Base-by-base conservation (phyloP, 768 basidiomycete species). In the Dioszegia hungarica region DNA sequence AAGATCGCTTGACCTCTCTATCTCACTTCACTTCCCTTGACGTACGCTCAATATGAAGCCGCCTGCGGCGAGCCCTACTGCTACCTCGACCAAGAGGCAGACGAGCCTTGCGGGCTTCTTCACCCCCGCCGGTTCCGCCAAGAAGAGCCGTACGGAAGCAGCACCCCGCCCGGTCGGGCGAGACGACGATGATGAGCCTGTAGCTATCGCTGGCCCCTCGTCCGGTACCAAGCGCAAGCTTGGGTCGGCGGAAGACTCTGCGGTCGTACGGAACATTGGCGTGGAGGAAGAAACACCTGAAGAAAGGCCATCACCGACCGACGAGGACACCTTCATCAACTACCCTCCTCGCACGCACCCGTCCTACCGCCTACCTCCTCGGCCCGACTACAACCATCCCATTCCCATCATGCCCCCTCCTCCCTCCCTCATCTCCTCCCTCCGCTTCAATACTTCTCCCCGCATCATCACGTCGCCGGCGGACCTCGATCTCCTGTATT, bases 401-500 rank as follows among this genome's bases (percentile, higher is more conserved):
- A 46, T 71, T 36, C 22, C 51, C 20, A 53, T 67, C 52, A 14
- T 59, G 11, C 56, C 57, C 2, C 22, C 59, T 40, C 52, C 67
- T 15, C 8, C 33, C 1, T 8, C 54, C 22, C 56, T 64, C 39
- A 22, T 36, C 15, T 51, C 49, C 24, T 2, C 36, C 19, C 60
- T 56, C 57, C 48, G 9, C 38, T 63, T 54, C 57, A 64, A 60
- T 33, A 37, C 66, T 12, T 29, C 25, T 5, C 54, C 61, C 44
- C 59, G 29, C 29, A 28, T 59, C 24, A 59, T 66, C 15, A 34
- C 47, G 29, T 63, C 59, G 56, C 59, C 66, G 39, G 52, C 58
- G 10, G 63, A 68, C 20, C 61, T 75, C 8, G 71, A 75, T 40
- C 53, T 75, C 29, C 57, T 73, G 0, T 69, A 62, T 54, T 69